Evolutionary conservation across 352 stramenopile species (phyloP).

Genomic region (Phytophthora lateralis): DNA sequence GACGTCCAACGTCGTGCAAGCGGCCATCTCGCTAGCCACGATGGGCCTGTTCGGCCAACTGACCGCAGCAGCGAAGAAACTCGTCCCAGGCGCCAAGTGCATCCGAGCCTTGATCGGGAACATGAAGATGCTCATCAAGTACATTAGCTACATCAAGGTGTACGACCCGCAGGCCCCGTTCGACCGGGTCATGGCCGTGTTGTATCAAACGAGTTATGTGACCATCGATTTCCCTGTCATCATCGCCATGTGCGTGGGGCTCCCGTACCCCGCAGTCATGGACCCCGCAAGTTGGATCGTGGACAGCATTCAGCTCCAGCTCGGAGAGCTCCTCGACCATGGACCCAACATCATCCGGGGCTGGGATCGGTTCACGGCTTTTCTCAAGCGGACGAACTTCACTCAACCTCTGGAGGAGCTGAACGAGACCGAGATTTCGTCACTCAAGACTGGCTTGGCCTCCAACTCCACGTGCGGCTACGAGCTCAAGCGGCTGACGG

Average conservation of each 20-base stretch:
- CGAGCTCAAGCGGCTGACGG: neutral
- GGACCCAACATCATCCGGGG: neutral
- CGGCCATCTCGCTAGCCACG: neutral
- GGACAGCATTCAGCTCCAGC: neutral
- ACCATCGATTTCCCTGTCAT: slow-evolving; percentile 2
- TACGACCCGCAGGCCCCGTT: neutral
- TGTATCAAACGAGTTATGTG: slow-evolving; percentile 2
- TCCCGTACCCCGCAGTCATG: slow-evolving; percentile 2
- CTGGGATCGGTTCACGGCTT: neutral
- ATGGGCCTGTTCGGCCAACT: neutral
- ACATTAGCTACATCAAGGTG: neutral
- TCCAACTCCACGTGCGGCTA: slow-evolving; percentile 1
- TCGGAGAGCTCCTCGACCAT: neutral
- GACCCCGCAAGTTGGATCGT: slow-evolving; percentile 2
- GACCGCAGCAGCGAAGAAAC: neutral
- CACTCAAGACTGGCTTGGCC: neutral
- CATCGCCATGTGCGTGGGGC: neutral
- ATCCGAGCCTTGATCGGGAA: neutral
- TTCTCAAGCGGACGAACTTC: slow-evolving; percentile 1
- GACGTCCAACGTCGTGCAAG: slow-evolving; percentile 1
- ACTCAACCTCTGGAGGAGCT: slow-evolving; percentile 1
- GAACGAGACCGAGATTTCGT: neutral
- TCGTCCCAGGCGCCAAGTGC: slow-evolving; percentile 1
- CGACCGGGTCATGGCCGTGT: neutral
- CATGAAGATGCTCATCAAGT: slow-evolving; percentile 1